Evolutionary conservation across 768 basidiomycete species (phyloP).

Genomic region (Suillus alpinus): DNA sequence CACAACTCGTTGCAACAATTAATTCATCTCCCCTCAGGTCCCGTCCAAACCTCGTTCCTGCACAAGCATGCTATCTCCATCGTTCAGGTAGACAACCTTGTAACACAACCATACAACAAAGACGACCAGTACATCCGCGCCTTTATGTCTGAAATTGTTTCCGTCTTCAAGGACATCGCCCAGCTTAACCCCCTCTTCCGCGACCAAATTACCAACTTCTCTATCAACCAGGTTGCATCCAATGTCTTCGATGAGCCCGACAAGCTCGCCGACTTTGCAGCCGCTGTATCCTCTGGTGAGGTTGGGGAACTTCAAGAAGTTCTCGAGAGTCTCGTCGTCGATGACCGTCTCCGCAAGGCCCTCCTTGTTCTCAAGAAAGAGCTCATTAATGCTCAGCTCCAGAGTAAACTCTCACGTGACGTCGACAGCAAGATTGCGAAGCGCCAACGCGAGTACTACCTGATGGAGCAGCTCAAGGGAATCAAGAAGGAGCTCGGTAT

Average conservation of each 20-base stretch:
- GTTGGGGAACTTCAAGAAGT: conserved; percentile 92
- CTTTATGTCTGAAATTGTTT: conserved; percentile 94
- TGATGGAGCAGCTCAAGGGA: conserved; percentile 95
- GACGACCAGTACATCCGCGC: conserved; percentile 95
- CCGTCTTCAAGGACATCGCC: conserved; percentile 98
- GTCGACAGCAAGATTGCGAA: conserved; percentile 95
- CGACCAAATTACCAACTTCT: conserved; percentile 96
- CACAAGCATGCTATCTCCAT: conserved; percentile 82
- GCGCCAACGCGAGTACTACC: conserved; percentile 89
- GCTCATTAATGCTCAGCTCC: conserved; percentile 93
- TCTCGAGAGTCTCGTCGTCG: conserved; percentile 80
- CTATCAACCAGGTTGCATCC: conserved; percentile 85
- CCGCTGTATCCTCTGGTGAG: conserved; percentile 92
- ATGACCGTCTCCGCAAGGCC: conserved; percentile 87
- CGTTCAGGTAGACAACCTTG: conserved; percentile 83
- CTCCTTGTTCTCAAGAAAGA: conserved; percentile 96
- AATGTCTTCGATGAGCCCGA: conserved; percentile 98
- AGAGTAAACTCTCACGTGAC: conserved; percentile 87
- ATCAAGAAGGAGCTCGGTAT: conserved; percentile 96
- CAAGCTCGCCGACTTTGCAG: conserved; percentile 95
- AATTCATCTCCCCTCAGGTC: conserved; percentile 34
- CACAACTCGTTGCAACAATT: neutral
- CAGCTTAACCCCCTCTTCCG: conserved; percentile 97
- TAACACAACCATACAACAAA: conserved; percentile 80
- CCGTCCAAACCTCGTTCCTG: conserved; percentile 81